Conservation (phyloP, 1,284 basidiomycete genomes). For the Thelephora terrestris region DNA sequence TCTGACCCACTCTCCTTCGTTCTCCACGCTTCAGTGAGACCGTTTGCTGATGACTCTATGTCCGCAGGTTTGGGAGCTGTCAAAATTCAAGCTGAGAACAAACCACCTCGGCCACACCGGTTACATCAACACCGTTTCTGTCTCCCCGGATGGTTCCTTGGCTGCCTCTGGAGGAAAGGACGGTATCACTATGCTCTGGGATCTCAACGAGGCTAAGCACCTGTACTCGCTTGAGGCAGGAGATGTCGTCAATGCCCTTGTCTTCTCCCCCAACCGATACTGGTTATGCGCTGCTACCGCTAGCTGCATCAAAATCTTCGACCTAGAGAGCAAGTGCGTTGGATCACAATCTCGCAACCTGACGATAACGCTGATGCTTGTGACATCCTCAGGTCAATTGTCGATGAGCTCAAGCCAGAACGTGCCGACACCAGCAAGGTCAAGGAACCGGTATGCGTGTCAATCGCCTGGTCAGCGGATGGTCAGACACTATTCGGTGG, state of each 20-base stretch:
- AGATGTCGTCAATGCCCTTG: conserved; percentile 97
- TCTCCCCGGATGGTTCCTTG: conserved; percentile 98
- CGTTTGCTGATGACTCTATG: background rate
- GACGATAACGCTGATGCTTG: background rate
- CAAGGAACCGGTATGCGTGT: conserved; percentile 91
- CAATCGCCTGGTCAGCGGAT: conserved; percentile 98
- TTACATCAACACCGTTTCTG: conserved; percentile 98
- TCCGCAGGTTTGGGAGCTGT: conserved; percentile 94
- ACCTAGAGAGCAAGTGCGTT: conserved; percentile 93
- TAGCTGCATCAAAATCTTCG: conserved; percentile 98
- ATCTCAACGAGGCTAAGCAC: conserved; percentile 99
- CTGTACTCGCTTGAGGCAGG: conserved; percentile 99
- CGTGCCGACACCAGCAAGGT: conserved; percentile 75
- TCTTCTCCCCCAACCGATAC: conserved; percentile 99
- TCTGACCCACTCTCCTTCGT: conserved; percentile 35
- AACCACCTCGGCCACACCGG: conserved; percentile 99
- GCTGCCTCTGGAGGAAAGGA: conserved; percentile 99
- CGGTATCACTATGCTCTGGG: conserved; percentile 99
- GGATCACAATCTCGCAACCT: background rate
- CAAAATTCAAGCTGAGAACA: conserved; percentile 99
- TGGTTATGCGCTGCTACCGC: conserved; percentile 99
- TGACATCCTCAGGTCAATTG: conserved; percentile 68
- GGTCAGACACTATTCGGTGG: conserved; percentile 96
- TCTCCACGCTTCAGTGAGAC: background rate
- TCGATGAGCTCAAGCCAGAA: conserved; percentile 96